Evolutionary conservation across 495 filamentous ascomycete species (phyloP).

Genomic region (Hypoxylon trugodes): DNA sequence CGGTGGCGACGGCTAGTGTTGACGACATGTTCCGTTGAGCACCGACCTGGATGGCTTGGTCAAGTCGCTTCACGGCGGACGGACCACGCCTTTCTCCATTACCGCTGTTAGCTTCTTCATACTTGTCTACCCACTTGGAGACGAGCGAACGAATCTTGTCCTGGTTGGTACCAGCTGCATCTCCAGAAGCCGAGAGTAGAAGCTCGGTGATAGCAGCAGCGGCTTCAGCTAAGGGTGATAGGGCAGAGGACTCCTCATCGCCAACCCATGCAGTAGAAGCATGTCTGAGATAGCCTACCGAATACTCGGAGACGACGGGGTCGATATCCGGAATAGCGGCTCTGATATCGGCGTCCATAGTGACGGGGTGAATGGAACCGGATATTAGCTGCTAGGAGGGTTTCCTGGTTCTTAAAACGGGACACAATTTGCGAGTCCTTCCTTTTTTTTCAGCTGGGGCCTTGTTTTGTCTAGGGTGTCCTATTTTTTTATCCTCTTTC

Average conservation of each 20-base stretch:
- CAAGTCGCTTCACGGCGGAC: conserved; percentile 82
- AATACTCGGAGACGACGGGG: conserved; percentile 89
- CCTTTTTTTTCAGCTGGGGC: conserved; percentile 14
- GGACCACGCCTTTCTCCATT: conserved; percentile 66
- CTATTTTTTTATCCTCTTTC: no score
- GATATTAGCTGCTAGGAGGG: conserved; percentile 17
- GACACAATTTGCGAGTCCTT: conserved; percentile 29
- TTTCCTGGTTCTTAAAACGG: conserved; percentile 27
- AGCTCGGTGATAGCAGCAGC: conserved; percentile 83
- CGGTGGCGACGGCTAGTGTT: conserved; percentile 85
- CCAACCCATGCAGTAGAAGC: conserved; percentile 83
- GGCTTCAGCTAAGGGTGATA: conserved; percentile 84
- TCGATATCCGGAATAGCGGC: conserved; percentile 88
- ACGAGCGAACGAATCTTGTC: conserved; percentile 82
- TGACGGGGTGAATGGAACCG: conserved; percentile 19
- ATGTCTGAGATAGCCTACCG: conserved; percentile 92
- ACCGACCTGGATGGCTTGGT: conserved; percentile 95
- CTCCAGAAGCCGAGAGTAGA: conserved; percentile 88
- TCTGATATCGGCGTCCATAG: conserved; percentile 93
- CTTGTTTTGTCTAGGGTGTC: conserved; percentile 7
- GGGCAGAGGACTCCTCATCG: conserved; percentile 72
- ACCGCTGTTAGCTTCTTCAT: conserved; percentile 75
- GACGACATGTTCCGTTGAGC: conserved; percentile 95
- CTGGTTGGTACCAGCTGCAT: conserved; percentile 71
- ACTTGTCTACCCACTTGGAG: conserved; percentile 85